These are phyloP conservation scores for Pseudogymnoascus pannorum DNA, from an alignment of 2,329 filamentous ascomycete species.

Conservation along the genomic window DNA sequence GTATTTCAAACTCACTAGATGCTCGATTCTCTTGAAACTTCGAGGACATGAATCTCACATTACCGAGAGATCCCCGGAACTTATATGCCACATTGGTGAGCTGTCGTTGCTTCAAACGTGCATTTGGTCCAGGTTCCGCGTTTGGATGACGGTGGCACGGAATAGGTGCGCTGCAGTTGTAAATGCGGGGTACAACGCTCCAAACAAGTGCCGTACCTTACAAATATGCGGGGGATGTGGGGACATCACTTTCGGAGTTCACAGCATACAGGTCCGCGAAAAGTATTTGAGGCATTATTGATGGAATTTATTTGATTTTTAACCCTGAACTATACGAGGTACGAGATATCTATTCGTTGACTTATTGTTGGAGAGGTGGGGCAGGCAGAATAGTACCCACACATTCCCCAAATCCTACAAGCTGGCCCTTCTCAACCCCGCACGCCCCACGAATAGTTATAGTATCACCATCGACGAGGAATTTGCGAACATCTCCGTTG, in stretches of 20 bases:
- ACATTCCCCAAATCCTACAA: conserved; percentile 73
- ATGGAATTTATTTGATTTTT: not conserved
- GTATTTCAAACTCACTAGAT: not conserved
- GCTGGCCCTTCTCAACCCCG: conserved; percentile 51
- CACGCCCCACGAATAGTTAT: conserved; percentile 59
- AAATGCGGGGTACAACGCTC: conserved; percentile 1
- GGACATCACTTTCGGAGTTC: not conserved
- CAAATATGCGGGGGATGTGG: not conserved
- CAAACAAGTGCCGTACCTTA: not conserved
- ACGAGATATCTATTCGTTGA: not conserved
- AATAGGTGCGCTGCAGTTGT: not conserved
- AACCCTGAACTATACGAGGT: not conserved
- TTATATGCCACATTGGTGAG: not conserved
- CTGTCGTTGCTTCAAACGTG: not conserved
- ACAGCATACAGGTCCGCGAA: not conserved
- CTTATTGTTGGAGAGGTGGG: conserved; percentile 5
- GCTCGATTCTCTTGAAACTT: not conserved
- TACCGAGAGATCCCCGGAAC: not conserved
- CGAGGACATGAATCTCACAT: not conserved
- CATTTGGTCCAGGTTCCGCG: not conserved
- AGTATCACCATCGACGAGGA: conserved; percentile 68
- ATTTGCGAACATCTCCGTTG: conserved; percentile 60
- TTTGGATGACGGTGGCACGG: not conserved
- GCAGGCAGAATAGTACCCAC: conserved; percentile 46
- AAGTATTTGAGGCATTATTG: not conserved